Base-by-base conservation (phyloP, 2,329 filamentous ascomycete species). In the Alternaria tenuissima region DNA sequence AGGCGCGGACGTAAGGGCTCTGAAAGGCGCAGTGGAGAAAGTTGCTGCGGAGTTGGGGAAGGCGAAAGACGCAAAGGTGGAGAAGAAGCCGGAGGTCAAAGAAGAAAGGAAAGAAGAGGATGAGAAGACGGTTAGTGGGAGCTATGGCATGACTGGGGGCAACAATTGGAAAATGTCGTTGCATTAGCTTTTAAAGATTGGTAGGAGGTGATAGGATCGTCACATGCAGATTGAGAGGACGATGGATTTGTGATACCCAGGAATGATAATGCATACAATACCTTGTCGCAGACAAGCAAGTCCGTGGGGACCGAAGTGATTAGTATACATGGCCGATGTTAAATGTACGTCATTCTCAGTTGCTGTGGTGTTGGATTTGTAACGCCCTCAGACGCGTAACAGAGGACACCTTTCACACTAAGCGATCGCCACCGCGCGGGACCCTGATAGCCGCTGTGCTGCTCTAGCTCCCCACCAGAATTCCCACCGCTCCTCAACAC, bases 331-430 rank as follows among this genome's bases (percentile, higher is more conserved):
- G 20, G 18, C 32, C 46, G 26, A 22, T 32, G 42, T 38, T 12
- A 18, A 28, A n/a, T 11, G 36, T 30, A 30, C 36, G 49, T 53
- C 58, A 53, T 49, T 34, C 56, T 22, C 55, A 34, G 51, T 41
- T 41, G 26, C 6, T 7, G 18, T 41, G 26, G 28, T 55, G 36
- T 57, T 69, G 61, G 67, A 71, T 72, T 71, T 67, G 69, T 73
- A 72, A 73, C 57, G 59, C 36, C 52, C 55, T 58, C 55, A 58
- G 58, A 60, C 57, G 59, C 48, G 43, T 38, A 51, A 55, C 56
- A 75, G 63, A 74, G 71, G 73, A 63, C 73, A 76, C 71, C 65
- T 74, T 68, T 48, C 57, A 46, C 42, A 71, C 74, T 69, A 75
- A 75, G 72, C 65, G 60, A 55, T 64, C 64, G 63, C 66, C 65